phyloP scores from a whole-genome alignment of 1,284 basidiomycete species.

The Cutaneotrichosporon curvatum region DNA sequence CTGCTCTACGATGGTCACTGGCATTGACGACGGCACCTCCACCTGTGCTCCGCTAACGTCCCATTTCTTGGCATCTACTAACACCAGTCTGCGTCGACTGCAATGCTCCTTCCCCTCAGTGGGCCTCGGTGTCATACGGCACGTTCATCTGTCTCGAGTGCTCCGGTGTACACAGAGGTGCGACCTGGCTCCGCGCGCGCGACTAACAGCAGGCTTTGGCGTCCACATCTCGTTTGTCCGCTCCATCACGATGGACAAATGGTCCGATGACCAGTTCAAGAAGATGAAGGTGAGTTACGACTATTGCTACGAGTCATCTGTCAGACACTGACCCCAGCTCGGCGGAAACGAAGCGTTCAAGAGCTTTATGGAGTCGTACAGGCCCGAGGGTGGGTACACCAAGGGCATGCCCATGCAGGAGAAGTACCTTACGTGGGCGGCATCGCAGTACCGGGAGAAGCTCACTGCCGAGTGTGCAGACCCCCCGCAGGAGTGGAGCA shows the following conservation, averaged over 20 bases:
- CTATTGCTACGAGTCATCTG: not conserved
- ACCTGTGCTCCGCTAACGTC: too few relatives aligned
- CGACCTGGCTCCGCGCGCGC: too few relatives aligned
- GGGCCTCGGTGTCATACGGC: constrained; percentile 64
- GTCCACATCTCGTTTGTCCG: constrained; percentile 66
- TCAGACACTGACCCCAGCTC: constrained; percentile 49
- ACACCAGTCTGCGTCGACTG: constrained; percentile 64
- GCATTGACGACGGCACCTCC: too few relatives aligned
- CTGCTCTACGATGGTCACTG: too few relatives aligned
- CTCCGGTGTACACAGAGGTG: constrained; percentile 78
- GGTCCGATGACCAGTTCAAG: constrained; percentile 80
- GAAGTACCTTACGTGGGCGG: constrained; percentile 87
- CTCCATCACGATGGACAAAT: constrained; percentile 91
- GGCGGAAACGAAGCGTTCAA: constrained; percentile 79
- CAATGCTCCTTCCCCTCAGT: constrained; percentile 76
- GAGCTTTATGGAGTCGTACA: constrained; percentile 67
- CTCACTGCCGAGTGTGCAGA: constrained; percentile 40
- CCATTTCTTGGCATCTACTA: not conserved
- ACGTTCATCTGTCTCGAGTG: constrained; percentile 86
- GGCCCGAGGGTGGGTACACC: constrained; percentile 66
- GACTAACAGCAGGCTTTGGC: constrained; percentile 30
- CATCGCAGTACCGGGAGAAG: constrained; percentile 83
- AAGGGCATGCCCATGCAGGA: constrained; percentile 63
- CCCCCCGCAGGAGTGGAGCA: constrained; percentile 35
- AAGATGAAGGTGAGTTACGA: constrained; percentile 68